Percentiles rank a stretch among this genome's conserved stretches.
Conservation (phyloP, 352 stramenopile species). For the Phytopythium boreale region DNA sequence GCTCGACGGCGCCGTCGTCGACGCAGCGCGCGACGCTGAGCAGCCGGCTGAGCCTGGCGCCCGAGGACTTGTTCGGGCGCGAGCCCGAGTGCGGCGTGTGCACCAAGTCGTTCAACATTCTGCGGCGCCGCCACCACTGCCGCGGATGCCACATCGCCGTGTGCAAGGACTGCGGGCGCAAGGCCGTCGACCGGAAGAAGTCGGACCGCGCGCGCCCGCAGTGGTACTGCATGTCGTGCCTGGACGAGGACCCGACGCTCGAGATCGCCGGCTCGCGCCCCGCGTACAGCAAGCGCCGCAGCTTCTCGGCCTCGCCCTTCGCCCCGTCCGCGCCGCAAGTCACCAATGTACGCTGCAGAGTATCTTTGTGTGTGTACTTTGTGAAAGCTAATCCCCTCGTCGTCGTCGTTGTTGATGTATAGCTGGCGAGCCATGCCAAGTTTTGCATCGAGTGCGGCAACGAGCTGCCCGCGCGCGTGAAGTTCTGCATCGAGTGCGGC, state of each 20-base stretch:
- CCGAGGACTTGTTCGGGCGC: slow-evolving; percentile 56
- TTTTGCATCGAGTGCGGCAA: slow-evolving; percentile 87
- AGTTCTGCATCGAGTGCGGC: slow-evolving; percentile 87
- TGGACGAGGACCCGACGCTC: slow-evolving; percentile 65
- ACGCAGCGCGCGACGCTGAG: slow-evolving; percentile 25
- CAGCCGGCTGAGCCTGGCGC: slow-evolving; percentile 35
- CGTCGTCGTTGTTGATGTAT: not conserved
- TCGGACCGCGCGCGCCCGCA: slow-evolving; percentile 53
- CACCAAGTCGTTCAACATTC: slow-evolving; percentile 74
- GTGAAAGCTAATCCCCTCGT: not conserved
- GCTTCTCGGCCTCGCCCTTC: slow-evolving; percentile 49
- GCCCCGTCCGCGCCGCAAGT: slow-evolving; percentile 33
- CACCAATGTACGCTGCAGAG: slow-evolving; percentile 38
- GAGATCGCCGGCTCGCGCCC: slow-evolving; percentile 52
- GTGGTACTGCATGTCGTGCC: slow-evolving; percentile 75
- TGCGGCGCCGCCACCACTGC: slow-evolving; percentile 82
- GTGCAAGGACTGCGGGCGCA: slow-evolving; percentile 81
- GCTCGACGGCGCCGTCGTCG: slow-evolving; percentile 8
- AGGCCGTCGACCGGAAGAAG: slow-evolving; percentile 67
- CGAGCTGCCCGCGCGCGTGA: slow-evolving; percentile 68
- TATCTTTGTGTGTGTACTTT: not conserved
- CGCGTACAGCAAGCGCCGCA: slow-evolving; percentile 53
- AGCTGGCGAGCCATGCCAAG: slow-evolving; percentile 67
- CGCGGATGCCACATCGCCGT: slow-evolving; percentile 80
- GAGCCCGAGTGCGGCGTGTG: slow-evolving; percentile 76